phyloP scores from a whole-genome alignment of 495 filamentous ascomycete genomes.

The Hypomontagnella monticulosa region DNA sequence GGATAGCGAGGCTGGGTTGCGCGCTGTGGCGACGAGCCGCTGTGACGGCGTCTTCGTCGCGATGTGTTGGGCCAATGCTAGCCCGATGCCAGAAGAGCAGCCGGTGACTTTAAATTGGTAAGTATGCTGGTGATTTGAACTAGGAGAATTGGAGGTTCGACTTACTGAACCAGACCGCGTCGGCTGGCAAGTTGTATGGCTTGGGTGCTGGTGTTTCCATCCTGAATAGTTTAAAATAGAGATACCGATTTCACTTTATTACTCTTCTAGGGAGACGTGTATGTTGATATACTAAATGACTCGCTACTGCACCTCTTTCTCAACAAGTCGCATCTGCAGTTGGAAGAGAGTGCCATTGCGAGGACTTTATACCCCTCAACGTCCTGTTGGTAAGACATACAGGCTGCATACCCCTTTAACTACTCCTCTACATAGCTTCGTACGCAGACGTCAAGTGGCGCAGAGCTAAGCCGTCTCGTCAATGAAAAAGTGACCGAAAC shows the following conservation, averaged over 20 bases:
- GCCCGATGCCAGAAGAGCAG: slow-evolving; percentile 61
- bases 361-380: background rate
- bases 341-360: too few relatives aligned
- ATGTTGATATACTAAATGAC: background rate
- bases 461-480: too few relatives aligned
- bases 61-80: slow-evolving; percentile 51
- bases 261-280: background rate
- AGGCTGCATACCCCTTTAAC: background rate
- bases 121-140: background rate
- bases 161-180: slow-evolving; percentile 64
- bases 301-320: too few relatives aligned
- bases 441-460: too few relatives aligned
- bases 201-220: slow-evolving; percentile 48
- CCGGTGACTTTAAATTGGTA: slow-evolving; percentile 56
- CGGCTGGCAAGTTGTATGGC: slow-evolving; percentile 55
- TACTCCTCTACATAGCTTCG: background rate
- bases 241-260: too few relatives aligned
- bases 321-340: too few relatives aligned
- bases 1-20: slow-evolving; percentile 49
- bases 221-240: background rate
- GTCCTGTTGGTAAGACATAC: background rate
- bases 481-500: too few relatives aligned
- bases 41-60: slow-evolving; percentile 40
- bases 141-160: background rate
- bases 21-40: slow-evolving; percentile 61